phyloP scores from a whole-genome alignment of 805 yeast species.

The Yamadazyma sp. region DNA sequence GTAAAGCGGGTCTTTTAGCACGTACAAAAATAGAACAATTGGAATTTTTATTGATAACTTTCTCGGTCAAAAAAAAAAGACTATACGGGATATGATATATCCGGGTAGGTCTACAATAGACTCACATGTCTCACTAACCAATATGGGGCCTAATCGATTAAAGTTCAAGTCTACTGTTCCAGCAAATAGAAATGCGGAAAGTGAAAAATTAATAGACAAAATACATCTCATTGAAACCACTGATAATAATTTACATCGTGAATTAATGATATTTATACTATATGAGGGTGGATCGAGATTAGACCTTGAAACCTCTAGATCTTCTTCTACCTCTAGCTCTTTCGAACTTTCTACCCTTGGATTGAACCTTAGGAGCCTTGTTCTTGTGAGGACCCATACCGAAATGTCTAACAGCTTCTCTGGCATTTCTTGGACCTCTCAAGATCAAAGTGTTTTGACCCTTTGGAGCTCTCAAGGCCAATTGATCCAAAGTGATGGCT shows the following conservation, averaged over 20 bases:
- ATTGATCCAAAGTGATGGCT: conserved; percentile 98
- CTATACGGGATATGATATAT: no score
- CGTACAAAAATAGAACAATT: no score
- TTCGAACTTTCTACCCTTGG: conserved; percentile 99
- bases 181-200: no score
- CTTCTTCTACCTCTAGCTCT: conserved; percentile 99
- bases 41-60: no score
- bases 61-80: no score
- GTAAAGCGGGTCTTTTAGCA: no score
- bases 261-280: conserved; percentile 6
- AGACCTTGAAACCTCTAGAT: conserved; percentile 99
- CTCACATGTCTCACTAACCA: no score
- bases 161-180: no score
- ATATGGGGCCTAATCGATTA: no score
- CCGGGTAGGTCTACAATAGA: no score
- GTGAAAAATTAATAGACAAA: no score
- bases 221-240: no score
- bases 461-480: conserved; percentile 98
- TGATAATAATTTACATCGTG: conserved; percentile 6
- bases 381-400: conserved; percentile 99
- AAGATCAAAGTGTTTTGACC: conserved; percentile 97
- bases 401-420: conserved; percentile 99
- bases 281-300: conserved; percentile 35
- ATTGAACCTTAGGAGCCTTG: conserved; percentile 98
- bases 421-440: conserved; percentile 98